phyloP scores from a whole-genome alignment of 2,329 filamentous ascomycete genomes.

The Calonectria hawksworthii region DNA sequence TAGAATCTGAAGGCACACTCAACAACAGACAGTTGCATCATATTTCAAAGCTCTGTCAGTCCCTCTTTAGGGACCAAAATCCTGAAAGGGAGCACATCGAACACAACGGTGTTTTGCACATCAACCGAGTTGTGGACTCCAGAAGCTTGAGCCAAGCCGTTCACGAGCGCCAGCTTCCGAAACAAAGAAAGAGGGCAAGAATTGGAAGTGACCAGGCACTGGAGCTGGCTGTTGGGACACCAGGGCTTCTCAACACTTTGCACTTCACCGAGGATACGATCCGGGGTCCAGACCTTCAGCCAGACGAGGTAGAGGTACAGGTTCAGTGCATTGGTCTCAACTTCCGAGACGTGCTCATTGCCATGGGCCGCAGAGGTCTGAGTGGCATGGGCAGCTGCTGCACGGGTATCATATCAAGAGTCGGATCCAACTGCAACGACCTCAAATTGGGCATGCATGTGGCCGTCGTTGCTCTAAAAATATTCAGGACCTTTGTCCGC shows the following conservation, averaged over 20 bases:
- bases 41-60: background rate
- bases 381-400: constrained; percentile 39
- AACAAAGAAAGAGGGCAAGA: background rate
- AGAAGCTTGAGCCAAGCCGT: background rate
- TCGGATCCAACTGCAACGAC: background rate
- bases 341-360: constrained; percentile 38
- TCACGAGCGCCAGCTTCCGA: background rate
- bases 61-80: background rate
- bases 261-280: constrained; percentile 4
- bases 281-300: background rate
- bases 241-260: constrained; percentile 13
- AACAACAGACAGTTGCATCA: background rate
- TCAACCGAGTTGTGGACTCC: background rate
- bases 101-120: background rate
- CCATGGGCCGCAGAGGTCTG: constrained; percentile 37
- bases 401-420: constrained; percentile 25
- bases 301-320: constrained; percentile 17
- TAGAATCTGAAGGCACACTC: background rate
- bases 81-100: background rate
- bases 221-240: background rate
- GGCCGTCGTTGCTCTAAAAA: background rate
- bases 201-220: background rate
- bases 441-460: background rate
- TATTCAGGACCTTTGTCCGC: background rate
- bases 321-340: constrained; percentile 11